These are phyloP conservation scores for Vicia faba DNA, from an alignment of 306 rosid species.

Conservation along the genomic window DNA sequence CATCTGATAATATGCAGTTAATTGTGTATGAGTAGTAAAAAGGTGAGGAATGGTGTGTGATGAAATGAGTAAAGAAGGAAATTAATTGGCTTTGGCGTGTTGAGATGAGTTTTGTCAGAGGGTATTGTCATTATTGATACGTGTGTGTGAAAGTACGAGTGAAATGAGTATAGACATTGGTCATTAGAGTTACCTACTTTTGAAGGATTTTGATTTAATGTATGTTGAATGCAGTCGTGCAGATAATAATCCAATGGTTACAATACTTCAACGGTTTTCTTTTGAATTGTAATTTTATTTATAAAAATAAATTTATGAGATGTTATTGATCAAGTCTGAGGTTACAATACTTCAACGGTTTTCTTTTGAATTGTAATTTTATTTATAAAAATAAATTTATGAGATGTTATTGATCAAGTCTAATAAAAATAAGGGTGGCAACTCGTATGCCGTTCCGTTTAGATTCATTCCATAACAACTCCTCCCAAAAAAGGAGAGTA, in stretches of 20 bases:
- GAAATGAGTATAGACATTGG: not conserved
- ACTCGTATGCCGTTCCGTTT: too few relatives aligned
- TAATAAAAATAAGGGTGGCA: not conserved
- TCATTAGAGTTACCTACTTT: not conserved
- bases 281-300: not conserved
- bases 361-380: too few relatives aligned
- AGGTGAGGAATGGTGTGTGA: not conserved
- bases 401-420: too few relatives aligned
- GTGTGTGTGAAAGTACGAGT: not conserved
- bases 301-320: not conserved
- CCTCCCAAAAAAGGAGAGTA: too few relatives aligned
- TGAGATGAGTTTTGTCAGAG: conserved; percentile 13
- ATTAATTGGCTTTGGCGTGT: not conserved
- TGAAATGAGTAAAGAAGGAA: not conserved
- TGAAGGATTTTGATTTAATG: not conserved
- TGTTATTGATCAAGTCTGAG: not conserved
- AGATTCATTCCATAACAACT: too few relatives aligned
- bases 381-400: too few relatives aligned
- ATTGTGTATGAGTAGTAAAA: not conserved
- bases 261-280: not conserved
- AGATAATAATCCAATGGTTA: not conserved
- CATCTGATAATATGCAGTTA: conserved; percentile 19
- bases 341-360: too few relatives aligned
- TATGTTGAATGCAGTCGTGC: not conserved
- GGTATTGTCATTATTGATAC: not conserved